These are phyloP conservation scores for Chalciporus sp. DNA, from an alignment of 1,284 basidiomycete genomes.

Conservation along the genomic window DNA sequence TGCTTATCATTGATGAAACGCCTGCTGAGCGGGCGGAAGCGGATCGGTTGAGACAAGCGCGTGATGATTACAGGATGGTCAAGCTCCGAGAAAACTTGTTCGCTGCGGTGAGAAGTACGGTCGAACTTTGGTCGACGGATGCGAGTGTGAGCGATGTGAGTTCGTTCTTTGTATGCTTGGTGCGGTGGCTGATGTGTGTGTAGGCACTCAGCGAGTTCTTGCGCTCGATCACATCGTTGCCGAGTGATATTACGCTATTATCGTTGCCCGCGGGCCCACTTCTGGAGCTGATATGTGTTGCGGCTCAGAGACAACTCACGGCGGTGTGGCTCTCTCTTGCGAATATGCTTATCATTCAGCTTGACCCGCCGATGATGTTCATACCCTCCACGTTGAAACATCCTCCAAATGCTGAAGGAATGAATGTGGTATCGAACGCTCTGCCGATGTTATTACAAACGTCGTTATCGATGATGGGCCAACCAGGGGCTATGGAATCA, in stretches of 20 bases:
- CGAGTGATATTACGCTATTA: slow-evolving; percentile 72
- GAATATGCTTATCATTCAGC: slow-evolving; percentile 74
- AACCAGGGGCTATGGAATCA: slow-evolving; percentile 67
- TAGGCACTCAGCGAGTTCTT: slow-evolving; percentile 80
- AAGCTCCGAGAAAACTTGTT: slow-evolving; percentile 68
- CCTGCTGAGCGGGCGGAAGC: slow-evolving; percentile 49
- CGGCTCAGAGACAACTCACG: slow-evolving; percentile 72
- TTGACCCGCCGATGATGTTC: slow-evolving; percentile 70
- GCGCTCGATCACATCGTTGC: slow-evolving; percentile 77
- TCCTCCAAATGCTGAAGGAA: slow-evolving; percentile 43
- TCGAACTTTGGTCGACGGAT: slow-evolving; percentile 79
- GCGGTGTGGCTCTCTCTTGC: slow-evolving; percentile 85
- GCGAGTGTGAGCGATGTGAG: slow-evolving; percentile 75
- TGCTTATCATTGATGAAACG: slow-evolving; percentile 64
- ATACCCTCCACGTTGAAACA: slow-evolving; percentile 44
- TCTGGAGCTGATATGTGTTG: slow-evolving; percentile 75
- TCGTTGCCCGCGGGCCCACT: slow-evolving; percentile 80
- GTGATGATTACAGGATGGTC: slow-evolving; percentile 67
- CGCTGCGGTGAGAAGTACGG: slow-evolving; percentile 54
- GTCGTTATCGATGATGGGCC: slow-evolving; percentile 57
- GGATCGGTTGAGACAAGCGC: slow-evolving; percentile 56
- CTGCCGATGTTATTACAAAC: slow-evolving; percentile 64
- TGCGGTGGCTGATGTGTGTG: slow-evolving; percentile 10
- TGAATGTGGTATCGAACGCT: slow-evolving; percentile 51
- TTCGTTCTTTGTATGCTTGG: slow-evolving; percentile 10